Base-by-base conservation (phyloP, 805 yeast genomes). In the Myxozyma melibiosi region DNA sequence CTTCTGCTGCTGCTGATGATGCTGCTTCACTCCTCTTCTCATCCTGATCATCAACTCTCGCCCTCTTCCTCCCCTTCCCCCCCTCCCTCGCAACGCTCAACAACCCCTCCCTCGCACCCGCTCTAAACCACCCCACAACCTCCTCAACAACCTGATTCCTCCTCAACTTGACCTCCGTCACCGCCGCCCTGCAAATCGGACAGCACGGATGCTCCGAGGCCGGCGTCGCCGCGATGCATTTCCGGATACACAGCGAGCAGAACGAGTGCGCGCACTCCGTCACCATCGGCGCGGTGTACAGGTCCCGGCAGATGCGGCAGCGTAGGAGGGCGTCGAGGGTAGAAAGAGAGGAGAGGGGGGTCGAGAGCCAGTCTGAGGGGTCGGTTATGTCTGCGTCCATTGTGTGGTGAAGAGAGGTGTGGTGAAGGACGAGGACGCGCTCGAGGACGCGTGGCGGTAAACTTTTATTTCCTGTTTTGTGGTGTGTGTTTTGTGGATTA, bases 291-390 rank as follows among this genome's bases (percentile, higher is more conserved):
- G 91, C 87, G 31, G 74, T 78, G 53, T 88, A 76, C 62, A 86
- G 82, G 58, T 90, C 97, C 66, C 90, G 88, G 71, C 98, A 91
- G 8, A 91, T 86, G 65, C 86, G 90, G 68, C 98, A 91, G 67
- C 96, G 69, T 49, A 90, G 74, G 25, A 85, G 74, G 1, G 89
- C 77, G 62, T 91, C 97, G 2, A 91, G 72, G 49, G 79, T 84
- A 1, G 77, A 65, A 2, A 89, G 69, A 16, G 70, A 72, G 2
- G 95, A 90, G 5, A 85, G 66, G 16, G 66, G 64, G 0, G 90
- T 80, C 1, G 58, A 48, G 3, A 69, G 54, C 85, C 92, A 90
- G 68, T 90, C 96, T 9, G 84, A 74, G 0, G 95, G 85, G 69
- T 89, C 96, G 0, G 85, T 31, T 11, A 53, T n/a, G 16, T 51